A percentile compares a stretch with the other conserved stretches of the same genome.
phyloP scores from a whole-genome alignment of 2,329 filamentous ascomycete species.

The Penicillium corylophilum region DNA sequence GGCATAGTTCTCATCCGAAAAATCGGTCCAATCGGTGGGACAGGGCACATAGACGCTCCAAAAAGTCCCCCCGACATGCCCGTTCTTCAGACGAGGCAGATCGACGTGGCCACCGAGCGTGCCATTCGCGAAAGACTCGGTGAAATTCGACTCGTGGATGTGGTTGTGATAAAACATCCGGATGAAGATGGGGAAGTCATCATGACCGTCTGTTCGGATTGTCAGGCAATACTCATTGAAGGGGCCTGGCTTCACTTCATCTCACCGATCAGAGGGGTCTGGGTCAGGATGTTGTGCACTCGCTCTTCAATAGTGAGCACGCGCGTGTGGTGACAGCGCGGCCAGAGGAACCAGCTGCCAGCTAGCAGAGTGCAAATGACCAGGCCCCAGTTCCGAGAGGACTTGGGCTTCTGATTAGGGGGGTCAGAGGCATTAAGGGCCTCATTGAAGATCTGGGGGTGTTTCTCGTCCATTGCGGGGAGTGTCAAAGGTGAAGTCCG shows the following conservation, averaged over 20 bases:
- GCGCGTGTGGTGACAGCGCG: constrained; percentile 6
- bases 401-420: neutral
- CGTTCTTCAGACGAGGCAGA: constrained; percentile 68
- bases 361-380: constrained; percentile 9
- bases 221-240: neutral
- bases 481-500: neutral
- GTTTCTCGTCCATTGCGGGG: constrained; percentile 3
- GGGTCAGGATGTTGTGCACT: constrained; percentile 45
- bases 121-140: constrained; percentile 69
- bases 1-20: constrained; percentile 70
- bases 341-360: constrained; percentile 15
- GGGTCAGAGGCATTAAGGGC: too few relatives aligned
- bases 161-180: constrained; percentile 68
- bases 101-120: constrained; percentile 72
- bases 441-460: neutral
- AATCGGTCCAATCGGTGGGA: constrained; percentile 69
- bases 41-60: constrained; percentile 86
- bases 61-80: constrained; percentile 74
- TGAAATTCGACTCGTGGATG: constrained; percentile 73
- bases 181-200: constrained; percentile 78
- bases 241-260: neutral
- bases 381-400: constrained; percentile 3
- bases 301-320: constrained; percentile 34
- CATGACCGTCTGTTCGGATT: constrained; percentile 69
- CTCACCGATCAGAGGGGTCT: constrained; percentile 51